Evolutionary conservation across 192 early-diverging fungal species (phyloP).

Genomic region (Lobulomyces angularis): DNA sequence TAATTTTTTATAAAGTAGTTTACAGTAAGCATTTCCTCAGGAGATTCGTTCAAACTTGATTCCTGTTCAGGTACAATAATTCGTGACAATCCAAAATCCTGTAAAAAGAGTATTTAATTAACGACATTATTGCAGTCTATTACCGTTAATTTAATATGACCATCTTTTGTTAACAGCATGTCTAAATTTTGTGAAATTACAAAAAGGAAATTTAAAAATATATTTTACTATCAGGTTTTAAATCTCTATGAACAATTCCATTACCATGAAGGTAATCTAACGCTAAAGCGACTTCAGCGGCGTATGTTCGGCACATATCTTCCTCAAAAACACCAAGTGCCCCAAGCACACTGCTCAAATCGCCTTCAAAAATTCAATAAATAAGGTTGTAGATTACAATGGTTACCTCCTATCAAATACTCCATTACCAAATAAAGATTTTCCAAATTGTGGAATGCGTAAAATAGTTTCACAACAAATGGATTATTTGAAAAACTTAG

Average conservation of each 20-base stretch:
- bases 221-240: slow-evolving; percentile 31
- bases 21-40: no score
- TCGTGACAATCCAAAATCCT: slow-evolving; percentile 87
- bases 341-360: slow-evolving; percentile 61
- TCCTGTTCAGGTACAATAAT: slow-evolving; percentile 54
- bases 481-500: slow-evolving; percentile 65
- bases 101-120: neutral
- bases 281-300: slow-evolving; percentile 77
- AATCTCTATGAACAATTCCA: slow-evolving; percentile 69
- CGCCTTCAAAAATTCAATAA: slow-evolving; percentile 20
- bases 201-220: slow-evolving; percentile 7
- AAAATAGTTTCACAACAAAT: slow-evolving; percentile 86
- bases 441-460: slow-evolving; percentile 79
- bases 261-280: slow-evolving; percentile 83
- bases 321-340: slow-evolving; percentile 69
- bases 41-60: slow-evolving; percentile 1
- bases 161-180: slow-evolving; percentile 72
- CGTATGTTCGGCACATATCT: slow-evolving; percentile 75
- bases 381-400: slow-evolving; percentile 5
- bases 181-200: slow-evolving; percentile 23
- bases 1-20: no score
- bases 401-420: slow-evolving; percentile 68
- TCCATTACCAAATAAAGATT: slow-evolving; percentile 87
- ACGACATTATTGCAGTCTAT: slow-evolving; percentile 4
- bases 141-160: slow-evolving; percentile 79